These are phyloP conservation scores for Bimuria novae-zelandiae DNA, from an alignment of 2,329 filamentous ascomycete species.

Conservation along the genomic window DNA sequence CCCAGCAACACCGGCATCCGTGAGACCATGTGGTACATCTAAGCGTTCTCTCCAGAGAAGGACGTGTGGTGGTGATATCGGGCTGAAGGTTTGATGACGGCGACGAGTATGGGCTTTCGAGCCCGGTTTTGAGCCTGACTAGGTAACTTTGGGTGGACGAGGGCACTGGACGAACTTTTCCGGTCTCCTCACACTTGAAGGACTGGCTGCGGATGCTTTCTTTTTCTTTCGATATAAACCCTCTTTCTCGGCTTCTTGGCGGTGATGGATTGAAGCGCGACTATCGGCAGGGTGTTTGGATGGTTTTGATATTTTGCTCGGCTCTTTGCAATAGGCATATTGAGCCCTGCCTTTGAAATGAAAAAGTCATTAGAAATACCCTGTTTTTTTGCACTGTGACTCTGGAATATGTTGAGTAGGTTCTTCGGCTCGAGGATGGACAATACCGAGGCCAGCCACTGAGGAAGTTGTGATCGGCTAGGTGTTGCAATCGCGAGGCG, in stretches of 20 bases:
- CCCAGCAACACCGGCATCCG: slow-evolving; percentile 46
- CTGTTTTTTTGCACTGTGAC: background rate
- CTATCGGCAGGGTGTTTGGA: too few relatives aligned
- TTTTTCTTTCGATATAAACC: background rate
- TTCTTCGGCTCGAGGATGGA: too few relatives aligned
- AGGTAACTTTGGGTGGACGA: background rate
- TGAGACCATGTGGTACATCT: slow-evolving; percentile 58
- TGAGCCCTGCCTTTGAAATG: background rate
- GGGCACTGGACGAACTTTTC: background rate
- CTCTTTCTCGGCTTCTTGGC: background rate
- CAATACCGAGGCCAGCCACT: too few relatives aligned
- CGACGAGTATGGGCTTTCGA: background rate
- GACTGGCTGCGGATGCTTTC: too few relatives aligned
- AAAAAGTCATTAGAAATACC: background rate
- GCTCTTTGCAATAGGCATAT: background rate
- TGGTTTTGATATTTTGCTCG: too few relatives aligned
- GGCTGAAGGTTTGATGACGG: background rate
- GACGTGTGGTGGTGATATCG: background rate
- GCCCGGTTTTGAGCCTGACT: background rate
- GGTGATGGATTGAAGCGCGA: too few relatives aligned
- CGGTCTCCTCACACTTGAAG: background rate
- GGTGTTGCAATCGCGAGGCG: too few relatives aligned
- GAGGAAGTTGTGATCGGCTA: too few relatives aligned
- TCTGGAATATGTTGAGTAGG: too few relatives aligned
- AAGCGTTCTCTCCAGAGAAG: background rate